Evolutionary conservation across 2,329 filamentous ascomycete genomes (phyloP), one percentile per base, ranked within the genome.

Genomic region (Cadophora malorum): DNA sequence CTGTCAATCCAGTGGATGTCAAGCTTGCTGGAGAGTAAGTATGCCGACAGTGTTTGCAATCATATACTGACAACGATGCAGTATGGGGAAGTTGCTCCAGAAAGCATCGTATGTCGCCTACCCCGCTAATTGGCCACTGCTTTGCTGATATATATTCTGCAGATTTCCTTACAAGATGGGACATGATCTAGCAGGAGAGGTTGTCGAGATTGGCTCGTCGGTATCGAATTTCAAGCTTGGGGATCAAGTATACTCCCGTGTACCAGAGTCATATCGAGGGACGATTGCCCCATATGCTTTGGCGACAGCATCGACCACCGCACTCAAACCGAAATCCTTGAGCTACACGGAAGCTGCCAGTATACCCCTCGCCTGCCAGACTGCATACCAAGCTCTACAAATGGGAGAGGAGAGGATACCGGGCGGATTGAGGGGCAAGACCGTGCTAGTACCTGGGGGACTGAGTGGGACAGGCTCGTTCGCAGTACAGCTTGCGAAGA

Each of bases 1-100:
- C 78, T 56, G 76, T 83, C 50, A 83, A 84, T 67, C 81, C 82
- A 0, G 74, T 83, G 3, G 82, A 84, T 73, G 77, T 83, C 4
- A 75, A 76, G 65, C 60, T 76, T 65, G 81, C 80, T 0, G 73
- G 74, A 19, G 81, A 80, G 70, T 69, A 41, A 47, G 64, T 64
- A 33, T 16, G 25, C 50, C 31, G 2, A 62, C 63, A 28, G 69
- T 68, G 31, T 14, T 8, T 33, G 41, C 23, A 16, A 31, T n/a
- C 28, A n/a, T 7, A 35, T 49, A 33, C 23, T 62, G 28, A 50
- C 41, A 33, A n/a, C 14, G 59, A n/a, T 16, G n/a, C 28, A 50
- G 59, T 47, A 21, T 62, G 23, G 59, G 59, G 25, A 63, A 63
- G 23, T 25, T 63, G 14, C 23, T 63, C 1, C 50, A 38, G 31